Conservation (phyloP, 495 filamentous ascomycete genomes). For the Aspergillus indologenus region DNA sequence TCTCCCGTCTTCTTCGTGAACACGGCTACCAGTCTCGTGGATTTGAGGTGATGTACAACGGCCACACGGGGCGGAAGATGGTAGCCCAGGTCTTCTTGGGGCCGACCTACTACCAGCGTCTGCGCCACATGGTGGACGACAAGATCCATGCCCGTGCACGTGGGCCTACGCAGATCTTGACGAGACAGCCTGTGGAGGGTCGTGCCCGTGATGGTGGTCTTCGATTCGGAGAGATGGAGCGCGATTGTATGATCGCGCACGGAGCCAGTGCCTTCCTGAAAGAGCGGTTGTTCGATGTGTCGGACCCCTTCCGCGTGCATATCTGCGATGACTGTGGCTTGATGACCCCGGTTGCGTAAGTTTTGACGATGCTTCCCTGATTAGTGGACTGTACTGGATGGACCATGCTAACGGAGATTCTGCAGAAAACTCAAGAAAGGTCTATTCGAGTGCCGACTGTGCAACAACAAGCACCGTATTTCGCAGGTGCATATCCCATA, state of each 20-base stretch:
- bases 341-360: slow-evolving; percentile 99
- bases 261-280: slow-evolving; percentile 95
- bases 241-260: slow-evolving; percentile 99
- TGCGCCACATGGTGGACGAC: slow-evolving; percentile 99
- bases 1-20: slow-evolving; percentile 85
- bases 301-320: slow-evolving; percentile 96
- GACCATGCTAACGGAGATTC: slow-evolving; percentile 25
- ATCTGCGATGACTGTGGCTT: slow-evolving; percentile 98
- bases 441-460: slow-evolving; percentile 92
- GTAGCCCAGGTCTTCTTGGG: slow-evolving; percentile 94
- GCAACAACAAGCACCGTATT: slow-evolving; percentile 97
- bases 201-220: slow-evolving; percentile 96
- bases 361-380: slow-evolving; percentile 26
- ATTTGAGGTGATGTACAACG: slow-evolving; percentile 98
- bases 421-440: slow-evolving; percentile 89
- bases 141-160: slow-evolving; percentile 98
- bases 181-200: slow-evolving; percentile 96
- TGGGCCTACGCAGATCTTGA: slow-evolving; percentile 95
- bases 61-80: slow-evolving; percentile 90
- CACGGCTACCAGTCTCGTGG: slow-evolving; percentile 95
- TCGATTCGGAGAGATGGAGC: slow-evolving; percentile 99
- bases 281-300: slow-evolving; percentile 94
- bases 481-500: slow-evolving; percentile 97
- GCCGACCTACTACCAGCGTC: slow-evolving; percentile 97
- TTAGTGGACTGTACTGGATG: slow-evolving; percentile 6